Conservation (phyloP, 225 moss, liverwort and hornwort species). For the Antitrichia curtipendula region DNA sequence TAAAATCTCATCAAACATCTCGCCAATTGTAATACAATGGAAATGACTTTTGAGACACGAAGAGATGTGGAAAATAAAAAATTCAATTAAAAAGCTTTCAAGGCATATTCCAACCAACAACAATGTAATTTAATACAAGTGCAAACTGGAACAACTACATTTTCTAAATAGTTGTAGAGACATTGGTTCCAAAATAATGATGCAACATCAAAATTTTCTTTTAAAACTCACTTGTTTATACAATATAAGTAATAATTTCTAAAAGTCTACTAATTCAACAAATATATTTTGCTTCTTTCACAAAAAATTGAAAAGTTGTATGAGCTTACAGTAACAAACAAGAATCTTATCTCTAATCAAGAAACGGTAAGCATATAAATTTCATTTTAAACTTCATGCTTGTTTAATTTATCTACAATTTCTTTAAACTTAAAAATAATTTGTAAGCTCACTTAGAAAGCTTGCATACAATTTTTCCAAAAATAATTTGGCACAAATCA, state of each 20-base stretch:
- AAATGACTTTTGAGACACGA: neutral
- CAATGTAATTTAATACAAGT: neutral
- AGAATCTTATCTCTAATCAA: neutral
- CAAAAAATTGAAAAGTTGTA: neutral
- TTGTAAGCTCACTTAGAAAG: neutral
- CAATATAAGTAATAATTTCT: neutral
- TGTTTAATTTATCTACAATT: neutral
- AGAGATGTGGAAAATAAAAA: neutral
- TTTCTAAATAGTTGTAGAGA: neutral
- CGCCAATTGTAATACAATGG: neutral
- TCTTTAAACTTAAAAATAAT: neutral
- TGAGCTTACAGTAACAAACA: no score
- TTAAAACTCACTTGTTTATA: neutral
- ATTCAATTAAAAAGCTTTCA: neutral
- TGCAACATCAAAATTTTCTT: neutral
- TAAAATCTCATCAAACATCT: neutral
- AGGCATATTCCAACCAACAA: neutral
- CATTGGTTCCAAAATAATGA: neutral
- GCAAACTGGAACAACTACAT: neutral
- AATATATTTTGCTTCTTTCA: neutral
- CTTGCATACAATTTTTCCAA: neutral
- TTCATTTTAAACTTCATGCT: neutral
- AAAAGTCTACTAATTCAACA: neutral
- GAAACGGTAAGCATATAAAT: neutral
- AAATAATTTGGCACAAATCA: neutral